Evolutionary conservation across 441 rosid species (phyloP), one percentile per base, ranked within the genome.

Genomic region (Theobroma grandiflorum): DNA sequence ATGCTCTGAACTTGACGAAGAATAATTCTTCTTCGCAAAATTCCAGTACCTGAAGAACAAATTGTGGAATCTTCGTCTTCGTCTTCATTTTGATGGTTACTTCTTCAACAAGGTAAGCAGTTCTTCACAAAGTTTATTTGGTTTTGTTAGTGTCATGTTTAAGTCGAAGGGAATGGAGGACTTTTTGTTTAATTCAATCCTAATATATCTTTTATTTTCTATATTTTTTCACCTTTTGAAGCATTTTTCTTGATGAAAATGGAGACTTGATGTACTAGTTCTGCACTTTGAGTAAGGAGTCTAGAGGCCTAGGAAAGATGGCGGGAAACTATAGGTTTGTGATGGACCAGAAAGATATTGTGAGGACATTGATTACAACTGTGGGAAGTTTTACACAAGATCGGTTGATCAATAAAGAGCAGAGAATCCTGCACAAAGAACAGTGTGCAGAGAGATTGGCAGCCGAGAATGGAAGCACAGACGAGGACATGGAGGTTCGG

Each of bases 401-500:
- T 53, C 73, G 88, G 73, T 81, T 91, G 84, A 87, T 75, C 22
- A 74, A 85, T 78, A 84, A 84, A 43, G 90, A 86, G 18, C 85
- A 82, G 67, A 86, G 94, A 76, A n/a, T 63, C 37, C 92, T 77
- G 66, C 93, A 87, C 77, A 92, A 90, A 84, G 93, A 91, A 20
- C 96, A 88, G 66, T 91, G 92, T 81, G 90, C 94, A 0, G 96
- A 91, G 80, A 84, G 96, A 80, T 85, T 92, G 72, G 90, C 93
- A 31, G 93, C 93, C 9, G 91, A 88, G 72, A 88, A 90, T 76
- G 90, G 87, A 11, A 82, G 79, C 76, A 40, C 42, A 16, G 84
- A 61, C 63, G 78, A 79, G 10, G 90, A 77, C 31, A 74, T 31
- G 1, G 92, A 87, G 79, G 87, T 92, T 52, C 81, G 90, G n/a